Conservation (phyloP, 768 basidiomycete species). For the Lactarius tabidus region DNA sequence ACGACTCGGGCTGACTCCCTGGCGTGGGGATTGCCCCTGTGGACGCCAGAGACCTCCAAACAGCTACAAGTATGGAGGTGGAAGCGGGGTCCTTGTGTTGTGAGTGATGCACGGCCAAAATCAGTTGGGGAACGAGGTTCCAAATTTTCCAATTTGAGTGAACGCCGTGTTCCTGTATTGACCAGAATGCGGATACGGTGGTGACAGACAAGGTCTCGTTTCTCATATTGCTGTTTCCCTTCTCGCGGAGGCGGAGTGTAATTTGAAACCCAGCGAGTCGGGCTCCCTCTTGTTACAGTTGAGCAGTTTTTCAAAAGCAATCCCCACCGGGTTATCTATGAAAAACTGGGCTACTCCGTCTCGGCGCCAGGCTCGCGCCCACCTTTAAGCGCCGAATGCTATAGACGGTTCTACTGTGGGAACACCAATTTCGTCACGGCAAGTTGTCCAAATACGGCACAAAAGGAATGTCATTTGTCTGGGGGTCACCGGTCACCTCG, state of each 20-base stretch:
- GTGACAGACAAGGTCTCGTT: constrained; percentile 23
- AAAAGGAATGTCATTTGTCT: constrained; percentile 6
- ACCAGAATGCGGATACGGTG: constrained; percentile 5
- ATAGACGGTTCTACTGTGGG: not conserved
- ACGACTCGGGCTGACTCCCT: not conserved
- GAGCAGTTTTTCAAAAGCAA: not conserved
- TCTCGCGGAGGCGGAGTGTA: constrained; percentile 23
- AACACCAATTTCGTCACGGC: constrained; percentile 8
- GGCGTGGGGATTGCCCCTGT: not conserved
- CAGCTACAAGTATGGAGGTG: not conserved
- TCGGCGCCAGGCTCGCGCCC: not conserved
- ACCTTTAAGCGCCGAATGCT: constrained; percentile 4
- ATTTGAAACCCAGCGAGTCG: constrained; percentile 26
- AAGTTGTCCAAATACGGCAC: constrained; percentile 6
- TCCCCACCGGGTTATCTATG: not conserved
- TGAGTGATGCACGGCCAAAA: not conserved
- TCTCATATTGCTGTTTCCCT: constrained; percentile 9
- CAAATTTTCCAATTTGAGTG: not conserved
- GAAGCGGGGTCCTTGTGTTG: not conserved
- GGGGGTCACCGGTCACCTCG: not conserved
- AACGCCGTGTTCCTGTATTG: constrained; percentile 5
- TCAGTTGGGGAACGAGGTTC: not conserved
- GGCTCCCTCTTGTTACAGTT: not conserved
- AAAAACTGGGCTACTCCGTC: not conserved
- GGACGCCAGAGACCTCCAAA: not conserved